Conservation (phyloP, 495 filamentous ascomycete species). For the Astrothelium subdiscretum region DNA sequence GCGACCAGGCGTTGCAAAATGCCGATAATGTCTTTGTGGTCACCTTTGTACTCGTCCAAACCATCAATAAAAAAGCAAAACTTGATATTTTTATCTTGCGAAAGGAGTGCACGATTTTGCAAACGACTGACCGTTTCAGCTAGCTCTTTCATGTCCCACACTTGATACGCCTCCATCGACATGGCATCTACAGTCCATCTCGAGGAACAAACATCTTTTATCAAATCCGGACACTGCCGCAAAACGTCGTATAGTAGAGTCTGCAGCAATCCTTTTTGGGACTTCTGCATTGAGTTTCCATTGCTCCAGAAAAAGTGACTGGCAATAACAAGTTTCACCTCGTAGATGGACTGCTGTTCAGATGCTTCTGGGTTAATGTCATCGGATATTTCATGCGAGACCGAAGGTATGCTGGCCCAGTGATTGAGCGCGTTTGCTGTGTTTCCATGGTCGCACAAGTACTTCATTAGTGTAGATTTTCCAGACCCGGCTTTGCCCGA, state of each 20-base stretch:
- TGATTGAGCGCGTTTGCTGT: neutral
- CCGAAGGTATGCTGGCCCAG: neutral
- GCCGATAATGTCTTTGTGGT: constrained; percentile 1
- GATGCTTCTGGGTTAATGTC: neutral
- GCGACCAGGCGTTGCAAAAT: neutral
- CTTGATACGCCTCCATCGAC: constrained; percentile 1
- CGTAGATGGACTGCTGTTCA: neutral
- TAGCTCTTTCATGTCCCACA: neutral
- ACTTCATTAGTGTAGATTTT: neutral
- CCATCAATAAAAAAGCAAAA: constrained; percentile 42
- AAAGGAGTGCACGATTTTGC: neutral
- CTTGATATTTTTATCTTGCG: neutral
- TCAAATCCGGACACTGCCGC: constrained; percentile 19
- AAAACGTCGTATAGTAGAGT: constrained; percentile 33
- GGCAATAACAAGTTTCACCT: constrained; percentile 12
- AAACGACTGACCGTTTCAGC: neutral
- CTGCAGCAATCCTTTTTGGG: constrained; percentile 33
- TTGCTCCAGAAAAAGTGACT: constrained; percentile 39
- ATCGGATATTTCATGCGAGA: too few relatives aligned
- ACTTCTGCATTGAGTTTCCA: constrained; percentile 30
- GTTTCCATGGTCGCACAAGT: neutral
- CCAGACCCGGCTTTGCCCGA: neutral
- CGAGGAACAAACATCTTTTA: neutral
- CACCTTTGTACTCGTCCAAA: constrained; percentile 6
- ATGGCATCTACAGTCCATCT: constrained; percentile 17